Percentiles rank a stretch among this genome's conserved stretches.
phyloP scores from a whole-genome alignment of 352 stramenopile genomes.

The Phytophthora tentaculata region DNA sequence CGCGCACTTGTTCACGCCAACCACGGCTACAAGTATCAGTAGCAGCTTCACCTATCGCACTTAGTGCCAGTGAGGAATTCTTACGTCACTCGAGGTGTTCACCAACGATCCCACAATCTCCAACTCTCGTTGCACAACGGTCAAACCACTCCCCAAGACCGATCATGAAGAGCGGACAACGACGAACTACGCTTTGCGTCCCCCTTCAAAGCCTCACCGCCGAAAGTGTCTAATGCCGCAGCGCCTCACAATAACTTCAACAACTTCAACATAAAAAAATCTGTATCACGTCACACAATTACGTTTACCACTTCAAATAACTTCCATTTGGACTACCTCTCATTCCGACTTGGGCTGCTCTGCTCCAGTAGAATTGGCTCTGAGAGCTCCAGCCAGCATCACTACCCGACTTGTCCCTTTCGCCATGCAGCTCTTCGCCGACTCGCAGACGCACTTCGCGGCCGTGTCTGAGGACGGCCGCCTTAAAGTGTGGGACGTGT shows the following conservation, averaged over 20 bases:
- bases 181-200: constrained; percentile 14
- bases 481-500: constrained; percentile 85
- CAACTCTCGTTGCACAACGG: not conserved
- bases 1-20: not conserved
- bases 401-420: constrained; percentile 12
- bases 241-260: constrained; percentile 4
- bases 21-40: constrained; percentile 4
- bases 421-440: constrained; percentile 79
- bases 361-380: constrained; percentile 61
- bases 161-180: constrained; percentile 5
- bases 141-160: not conserved
- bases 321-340: constrained; percentile 7
- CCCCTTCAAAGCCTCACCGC: constrained; percentile 11
- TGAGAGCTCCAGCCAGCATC: constrained; percentile 25
- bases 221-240: constrained; percentile 23
- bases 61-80: constrained; percentile 6
- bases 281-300: too few relatives aligned
- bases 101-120: constrained; percentile 16
- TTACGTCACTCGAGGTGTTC: constrained; percentile 11
- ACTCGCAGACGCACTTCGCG: constrained; percentile 79
- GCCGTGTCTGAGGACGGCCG: constrained; percentile 84
- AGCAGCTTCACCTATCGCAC: not conserved
- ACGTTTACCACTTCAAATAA: not conserved
- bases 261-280: too few relatives aligned
- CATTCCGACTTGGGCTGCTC: constrained; percentile 29